A percentile compares a stretch with the other conserved stretches of the same genome.
These are phyloP conservation scores for Nyssa sinensis DNA, from an alignment of 148 eudicot species.

Conservation along the genomic window DNA sequence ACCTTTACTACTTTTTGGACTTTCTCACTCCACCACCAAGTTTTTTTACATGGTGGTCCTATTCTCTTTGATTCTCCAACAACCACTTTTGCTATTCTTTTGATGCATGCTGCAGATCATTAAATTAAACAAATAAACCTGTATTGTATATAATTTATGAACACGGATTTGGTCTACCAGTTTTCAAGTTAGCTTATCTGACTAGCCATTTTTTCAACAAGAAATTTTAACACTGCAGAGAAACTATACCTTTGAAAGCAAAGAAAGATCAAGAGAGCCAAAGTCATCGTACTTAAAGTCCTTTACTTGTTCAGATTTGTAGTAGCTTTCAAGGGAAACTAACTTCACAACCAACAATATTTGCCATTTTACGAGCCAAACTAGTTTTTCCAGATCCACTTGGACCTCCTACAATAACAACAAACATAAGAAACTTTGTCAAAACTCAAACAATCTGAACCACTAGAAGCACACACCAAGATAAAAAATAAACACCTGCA, in stretches of 20 bases:
- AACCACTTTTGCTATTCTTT: too few species aligned
- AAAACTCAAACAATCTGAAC: conserved; percentile 1
- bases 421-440: conserved; percentile 11
- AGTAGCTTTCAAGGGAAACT: conserved; percentile 96
- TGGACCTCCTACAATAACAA: conserved; percentile 78
- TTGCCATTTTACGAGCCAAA: conserved; percentile 99
- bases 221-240: not conserved
- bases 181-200: not conserved
- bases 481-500: not conserved
- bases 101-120: not conserved
- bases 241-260: conserved; percentile 75
- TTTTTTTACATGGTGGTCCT: too few species aligned
- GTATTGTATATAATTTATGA: not conserved
- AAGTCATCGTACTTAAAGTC: conserved; percentile 92
- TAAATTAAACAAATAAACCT: not conserved
- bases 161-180: not conserved
- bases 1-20: too few species aligned
- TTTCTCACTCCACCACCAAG: too few species aligned
- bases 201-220: not conserved
- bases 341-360: conserved; percentile 97
- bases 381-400: conserved; percentile 99
- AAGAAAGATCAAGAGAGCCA: conserved; percentile 81
- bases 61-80: too few species aligned
- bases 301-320: conserved; percentile 89
- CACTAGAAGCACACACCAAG: not conserved